Conservation (phyloP, 2,329 filamentous ascomycete species). For the Plenodomus tracheiphilus region DNA sequence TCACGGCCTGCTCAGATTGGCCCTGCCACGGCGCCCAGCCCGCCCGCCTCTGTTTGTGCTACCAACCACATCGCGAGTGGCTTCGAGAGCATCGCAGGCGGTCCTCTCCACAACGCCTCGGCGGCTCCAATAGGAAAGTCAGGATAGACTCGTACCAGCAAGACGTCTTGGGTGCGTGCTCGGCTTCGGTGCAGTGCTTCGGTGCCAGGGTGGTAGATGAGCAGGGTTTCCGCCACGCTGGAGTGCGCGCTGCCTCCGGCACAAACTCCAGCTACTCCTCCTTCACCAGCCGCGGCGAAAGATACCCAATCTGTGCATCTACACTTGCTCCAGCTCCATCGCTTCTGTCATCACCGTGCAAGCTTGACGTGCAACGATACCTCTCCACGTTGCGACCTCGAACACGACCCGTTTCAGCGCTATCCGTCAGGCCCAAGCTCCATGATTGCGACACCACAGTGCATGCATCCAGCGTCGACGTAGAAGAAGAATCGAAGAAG, state of each 20-base stretch:
- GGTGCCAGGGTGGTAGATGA: conserved; percentile 25
- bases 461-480: conserved; percentile 6
- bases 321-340: not conserved
- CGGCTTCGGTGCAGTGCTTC: conserved; percentile 24
- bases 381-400: conserved; percentile 22
- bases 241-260: not conserved
- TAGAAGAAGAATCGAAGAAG: conserved; percentile 8
- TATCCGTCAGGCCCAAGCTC: conserved; percentile 32
- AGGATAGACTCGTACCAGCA: conserved; percentile 23
- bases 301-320: conserved; percentile 7
- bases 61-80: conserved; percentile 39
- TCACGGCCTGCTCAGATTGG: conserved; percentile 32
- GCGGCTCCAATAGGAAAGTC: conserved; percentile 31
- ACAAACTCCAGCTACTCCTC: not conserved
- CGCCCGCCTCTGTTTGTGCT: conserved; percentile 24
- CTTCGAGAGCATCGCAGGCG: conserved; percentile 24
- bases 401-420: conserved; percentile 41
- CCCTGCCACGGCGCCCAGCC: conserved; percentile 17
- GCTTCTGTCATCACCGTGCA: not conserved
- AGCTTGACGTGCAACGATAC: not conserved
- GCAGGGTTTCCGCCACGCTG: conserved; percentile 17
- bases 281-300: not conserved
- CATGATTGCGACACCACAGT: conserved; percentile 9
- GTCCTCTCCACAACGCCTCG: conserved; percentile 30
- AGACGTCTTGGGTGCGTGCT: conserved; percentile 17